A percentile compares a stretch with the other conserved stretches of the same genome.
phyloP scores from a whole-genome alignment of 176 grass and related monocot species.

The Panicum miliaceum region DNA sequence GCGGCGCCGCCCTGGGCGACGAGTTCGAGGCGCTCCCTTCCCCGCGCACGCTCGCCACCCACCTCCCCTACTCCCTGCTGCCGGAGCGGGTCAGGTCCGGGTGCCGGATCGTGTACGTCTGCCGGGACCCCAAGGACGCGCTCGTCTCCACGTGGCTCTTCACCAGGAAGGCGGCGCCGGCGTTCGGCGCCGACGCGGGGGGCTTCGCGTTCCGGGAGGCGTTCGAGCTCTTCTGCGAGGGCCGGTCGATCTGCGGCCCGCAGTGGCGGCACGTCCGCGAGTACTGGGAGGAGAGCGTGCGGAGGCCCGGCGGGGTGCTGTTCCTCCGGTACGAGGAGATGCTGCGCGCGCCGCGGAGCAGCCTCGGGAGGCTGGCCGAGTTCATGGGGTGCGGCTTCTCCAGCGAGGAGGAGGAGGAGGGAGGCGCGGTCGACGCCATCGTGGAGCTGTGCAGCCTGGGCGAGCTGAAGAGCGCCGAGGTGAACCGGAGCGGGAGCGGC shows the following conservation, averaged over 20 bases:
- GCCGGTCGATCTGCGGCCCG: not conserved
- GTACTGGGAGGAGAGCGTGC: slow-evolving; percentile 19
- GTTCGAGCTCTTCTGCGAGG: not conserved
- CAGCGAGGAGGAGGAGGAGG: not conserved
- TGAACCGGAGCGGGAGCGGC: not conserved
- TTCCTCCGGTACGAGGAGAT: slow-evolving; percentile 39
- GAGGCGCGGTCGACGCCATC: not conserved
- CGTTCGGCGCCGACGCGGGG: not conserved
- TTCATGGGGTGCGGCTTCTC: not conserved
- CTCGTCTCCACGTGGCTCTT: not conserved
- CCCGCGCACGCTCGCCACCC: slow-evolving; percentile 1
- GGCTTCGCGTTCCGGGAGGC: not conserved
- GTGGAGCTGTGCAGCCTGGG: not conserved
- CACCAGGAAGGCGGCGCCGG: not conserved
- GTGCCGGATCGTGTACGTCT: not conserved
- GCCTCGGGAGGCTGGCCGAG: not conserved
- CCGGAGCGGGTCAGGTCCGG: not conserved
- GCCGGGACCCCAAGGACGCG: slow-evolving; percentile 11
- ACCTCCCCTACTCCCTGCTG: slow-evolving; percentile 9
- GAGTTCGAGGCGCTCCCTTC: not conserved
- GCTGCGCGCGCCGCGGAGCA: not conserved
- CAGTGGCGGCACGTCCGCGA: not conserved
- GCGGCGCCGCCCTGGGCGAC: not conserved
- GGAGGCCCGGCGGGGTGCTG: not conserved
- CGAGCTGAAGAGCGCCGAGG: not conserved